Conservation (phyloP, 257 asterid genomes). For the Solanum medicagineum region DNA sequence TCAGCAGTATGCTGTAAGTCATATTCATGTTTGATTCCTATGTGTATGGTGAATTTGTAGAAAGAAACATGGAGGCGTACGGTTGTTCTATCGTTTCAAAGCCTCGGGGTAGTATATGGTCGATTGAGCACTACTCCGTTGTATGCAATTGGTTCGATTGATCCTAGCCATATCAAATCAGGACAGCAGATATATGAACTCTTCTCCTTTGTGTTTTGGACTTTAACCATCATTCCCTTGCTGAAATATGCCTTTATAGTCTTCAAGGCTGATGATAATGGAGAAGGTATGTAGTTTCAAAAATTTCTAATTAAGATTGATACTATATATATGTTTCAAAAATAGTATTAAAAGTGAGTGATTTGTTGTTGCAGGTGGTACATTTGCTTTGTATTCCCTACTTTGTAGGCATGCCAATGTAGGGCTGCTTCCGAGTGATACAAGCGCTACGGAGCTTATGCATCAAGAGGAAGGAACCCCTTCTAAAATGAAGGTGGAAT, state of each 20-base stretch:
- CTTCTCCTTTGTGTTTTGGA: conserved; percentile 83
- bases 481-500: conserved; percentile 29
- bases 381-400: conserved; percentile 74
- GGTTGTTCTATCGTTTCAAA: conserved; percentile 69
- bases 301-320: not conserved
- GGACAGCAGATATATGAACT: conserved; percentile 55
- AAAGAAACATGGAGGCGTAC: conserved; percentile 49
- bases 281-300: conserved; percentile 68
- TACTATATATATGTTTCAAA: not conserved
- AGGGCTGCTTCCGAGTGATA: conserved; percentile 67
- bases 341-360: not conserved
- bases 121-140: conserved; percentile 86
- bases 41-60: not conserved
- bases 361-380: conserved; percentile 72
- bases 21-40: not conserved
- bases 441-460: conserved; percentile 31
- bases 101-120: conserved; percentile 88
- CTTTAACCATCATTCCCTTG: conserved; percentile 67
- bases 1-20: not conserved
- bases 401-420: conserved; percentile 78
- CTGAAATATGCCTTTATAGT: conserved; percentile 67
- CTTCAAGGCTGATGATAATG: conserved; percentile 72
- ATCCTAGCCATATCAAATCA: conserved; percentile 35
- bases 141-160: conserved; percentile 70
- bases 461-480: conserved; percentile 32